Percentiles rank a stretch among this genome's conserved stretches.
Evolutionary conservation across 805 yeast genomes (phyloP).

Genomic region (Komagataella pseudopastoris): DNA sequence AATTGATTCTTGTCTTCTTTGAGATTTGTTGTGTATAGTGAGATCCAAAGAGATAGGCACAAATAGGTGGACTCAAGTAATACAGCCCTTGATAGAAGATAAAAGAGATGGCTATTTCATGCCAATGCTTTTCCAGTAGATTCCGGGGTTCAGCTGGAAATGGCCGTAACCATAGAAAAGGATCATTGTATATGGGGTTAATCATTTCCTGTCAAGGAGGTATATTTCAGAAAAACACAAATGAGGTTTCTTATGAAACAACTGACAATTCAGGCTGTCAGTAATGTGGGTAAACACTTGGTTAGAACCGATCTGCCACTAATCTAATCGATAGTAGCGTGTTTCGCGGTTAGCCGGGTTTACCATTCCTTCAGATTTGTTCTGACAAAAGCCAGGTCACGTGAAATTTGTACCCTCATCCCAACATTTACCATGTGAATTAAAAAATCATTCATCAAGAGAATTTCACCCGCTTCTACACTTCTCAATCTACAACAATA

Average conservation of each 20-base stretch:
- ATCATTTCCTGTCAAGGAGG: not conserved
- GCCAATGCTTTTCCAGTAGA: conserved; percentile 45
- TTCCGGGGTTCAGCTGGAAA: conserved; percentile 30
- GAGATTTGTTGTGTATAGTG: conserved; percentile 34
- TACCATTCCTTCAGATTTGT: not conserved
- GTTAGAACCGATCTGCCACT: not conserved
- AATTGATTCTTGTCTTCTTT: conserved; percentile 45
- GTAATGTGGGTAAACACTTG: not conserved
- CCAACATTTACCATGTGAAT: not conserved
- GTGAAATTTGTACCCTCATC: not conserved
- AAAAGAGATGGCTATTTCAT: conserved; percentile 54
- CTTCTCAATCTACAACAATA: not conserved
- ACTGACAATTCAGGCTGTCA: not conserved
- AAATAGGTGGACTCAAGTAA: conserved; percentile 35
- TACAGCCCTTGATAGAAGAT: conserved; percentile 46
- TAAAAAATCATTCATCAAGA: not conserved
- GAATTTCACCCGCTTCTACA: not conserved
- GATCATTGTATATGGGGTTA: conserved; percentile 18
- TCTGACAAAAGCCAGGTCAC: not conserved
- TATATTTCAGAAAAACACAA: not conserved
- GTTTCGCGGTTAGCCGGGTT: not conserved
- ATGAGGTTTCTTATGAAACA: not conserved
- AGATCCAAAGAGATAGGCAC: conserved; percentile 34
- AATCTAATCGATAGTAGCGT: not conserved
- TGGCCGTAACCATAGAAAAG: conserved; percentile 28